Conservation (phyloP, 129 eudicot species). For the Helianthus annuus region HanXRQr2.0-SUNRISE NC_035436.2:199732755-199733254, state of each 20-base stretch:
- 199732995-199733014: slow-evolving; percentile 42
- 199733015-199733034: slow-evolving; percentile 38
- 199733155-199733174: slow-evolving; percentile 51
- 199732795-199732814: slow-evolving; percentile 28
- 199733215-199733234: slow-evolving; percentile 46
- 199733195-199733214: slow-evolving; percentile 99
- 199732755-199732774: slow-evolving; percentile 28
- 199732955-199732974: slow-evolving; percentile 75
- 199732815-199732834: slow-evolving; percentile 31
- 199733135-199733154: slow-evolving; percentile 67
- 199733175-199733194: slow-evolving; percentile 72
- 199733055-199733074: slow-evolving; percentile 76
- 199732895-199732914: background rate
- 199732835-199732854: background rate
- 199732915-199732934: slow-evolving; percentile 45
- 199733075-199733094: slow-evolving; percentile 96
- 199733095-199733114: slow-evolving; percentile 68
- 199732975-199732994: slow-evolving; percentile 67
- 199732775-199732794: slow-evolving; percentile 37
- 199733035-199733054: slow-evolving; percentile 64
- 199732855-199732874: slow-evolving; percentile 2
- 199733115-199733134: slow-evolving; percentile 60
- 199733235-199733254: slow-evolving; percentile 13
- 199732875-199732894: background rate
- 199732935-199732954: slow-evolving; percentile 66